Conservation (phyloP, 2,329 filamentous ascomycete genomes). For the Tolypocladium nubicola region DNA sequence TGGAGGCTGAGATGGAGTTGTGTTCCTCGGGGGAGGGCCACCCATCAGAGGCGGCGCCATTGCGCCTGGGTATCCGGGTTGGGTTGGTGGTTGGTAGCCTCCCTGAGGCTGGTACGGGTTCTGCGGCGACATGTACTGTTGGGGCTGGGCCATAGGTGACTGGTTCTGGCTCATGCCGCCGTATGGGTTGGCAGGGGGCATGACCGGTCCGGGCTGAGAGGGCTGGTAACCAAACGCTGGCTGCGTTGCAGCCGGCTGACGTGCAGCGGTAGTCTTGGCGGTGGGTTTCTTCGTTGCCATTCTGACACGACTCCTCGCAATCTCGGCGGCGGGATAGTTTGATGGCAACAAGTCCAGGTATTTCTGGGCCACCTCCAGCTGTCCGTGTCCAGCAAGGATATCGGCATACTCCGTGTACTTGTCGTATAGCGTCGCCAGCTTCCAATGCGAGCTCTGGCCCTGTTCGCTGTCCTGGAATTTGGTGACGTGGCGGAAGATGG, state of each 20-base stretch:
- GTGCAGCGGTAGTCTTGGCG: slow-evolving; percentile 13
- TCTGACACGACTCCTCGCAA: slow-evolving; percentile 75
- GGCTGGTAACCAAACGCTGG: slow-evolving; percentile 36
- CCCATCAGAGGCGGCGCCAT: slow-evolving; percentile 22
- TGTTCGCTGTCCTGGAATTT: slow-evolving; percentile 79
- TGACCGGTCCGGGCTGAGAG: slow-evolving; percentile 22
- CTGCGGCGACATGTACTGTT: slow-evolving; percentile 26
- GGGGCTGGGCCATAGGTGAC: slow-evolving; percentile 15
- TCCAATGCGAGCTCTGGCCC: slow-evolving; percentile 68
- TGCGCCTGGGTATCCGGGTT: slow-evolving; percentile 26
- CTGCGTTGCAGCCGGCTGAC: slow-evolving; percentile 21
- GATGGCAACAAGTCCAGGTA: slow-evolving; percentile 81
- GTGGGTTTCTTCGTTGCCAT: slow-evolving; percentile 57
- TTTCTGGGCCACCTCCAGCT: slow-evolving; percentile 75
- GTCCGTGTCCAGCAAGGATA: slow-evolving; percentile 82
- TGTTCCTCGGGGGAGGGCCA: slow-evolving; percentile 40
- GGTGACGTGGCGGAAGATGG: slow-evolving; percentile 87
- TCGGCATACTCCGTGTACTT: slow-evolving; percentile 98
- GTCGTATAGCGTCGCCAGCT: slow-evolving; percentile 76
- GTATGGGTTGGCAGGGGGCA: slow-evolving; percentile 19
- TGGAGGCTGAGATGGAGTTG: slow-evolving; percentile 57
- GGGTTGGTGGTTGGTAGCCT: slow-evolving; percentile 42
- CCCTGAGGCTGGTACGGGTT: slow-evolving; percentile 23
- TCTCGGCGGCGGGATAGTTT: slow-evolving; percentile 76
- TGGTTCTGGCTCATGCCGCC: slow-evolving; percentile 9